Conservation (phyloP, 139 green algal species). For the Volvox africanus region DNA sequence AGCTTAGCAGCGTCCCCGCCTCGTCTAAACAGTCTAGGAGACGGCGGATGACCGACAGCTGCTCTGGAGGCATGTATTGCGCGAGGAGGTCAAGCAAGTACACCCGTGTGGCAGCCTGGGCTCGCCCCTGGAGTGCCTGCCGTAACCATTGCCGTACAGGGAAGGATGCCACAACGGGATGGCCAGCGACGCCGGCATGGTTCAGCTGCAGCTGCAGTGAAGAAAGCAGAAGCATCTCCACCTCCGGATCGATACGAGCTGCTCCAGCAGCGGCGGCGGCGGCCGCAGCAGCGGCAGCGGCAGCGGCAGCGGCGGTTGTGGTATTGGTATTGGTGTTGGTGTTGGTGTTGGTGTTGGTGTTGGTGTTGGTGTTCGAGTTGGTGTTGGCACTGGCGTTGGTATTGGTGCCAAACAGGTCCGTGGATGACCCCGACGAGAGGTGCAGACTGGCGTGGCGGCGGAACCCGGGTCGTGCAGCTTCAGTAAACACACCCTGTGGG, state of each 20-base stretch:
- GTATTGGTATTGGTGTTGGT: too few species aligned
- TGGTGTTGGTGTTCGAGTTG: too few species aligned
- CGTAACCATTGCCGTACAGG: conserved; percentile 12
- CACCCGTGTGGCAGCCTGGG: background rate
- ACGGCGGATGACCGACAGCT: conserved; percentile 3
- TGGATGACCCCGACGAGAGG: too few species aligned
- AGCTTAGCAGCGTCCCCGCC: conserved; percentile 35
- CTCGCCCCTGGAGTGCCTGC: conserved; percentile 18
- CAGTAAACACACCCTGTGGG: background rate
- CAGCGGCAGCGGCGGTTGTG: too few species aligned
- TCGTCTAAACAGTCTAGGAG: conserved; percentile 38
- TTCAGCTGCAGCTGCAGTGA: conserved; percentile 41
- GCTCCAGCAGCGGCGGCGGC: background rate
- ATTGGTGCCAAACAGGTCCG: background rate
- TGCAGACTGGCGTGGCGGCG: background rate
- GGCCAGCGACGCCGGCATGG: conserved; percentile 5
- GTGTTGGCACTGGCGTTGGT: too few species aligned
- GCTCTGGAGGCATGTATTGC: background rate
- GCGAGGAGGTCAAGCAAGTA: conserved; percentile 23
- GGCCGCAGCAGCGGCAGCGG: background rate
- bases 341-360: too few species aligned
- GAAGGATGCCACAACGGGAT: conserved; percentile 28
- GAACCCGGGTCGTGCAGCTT: background rate
- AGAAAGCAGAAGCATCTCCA: conserved; percentile 32
- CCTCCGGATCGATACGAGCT: conserved; percentile 16